Evolutionary conservation across 139 green algal genomes (phyloP).

Genomic region (Chlorella sp.): DNA sequence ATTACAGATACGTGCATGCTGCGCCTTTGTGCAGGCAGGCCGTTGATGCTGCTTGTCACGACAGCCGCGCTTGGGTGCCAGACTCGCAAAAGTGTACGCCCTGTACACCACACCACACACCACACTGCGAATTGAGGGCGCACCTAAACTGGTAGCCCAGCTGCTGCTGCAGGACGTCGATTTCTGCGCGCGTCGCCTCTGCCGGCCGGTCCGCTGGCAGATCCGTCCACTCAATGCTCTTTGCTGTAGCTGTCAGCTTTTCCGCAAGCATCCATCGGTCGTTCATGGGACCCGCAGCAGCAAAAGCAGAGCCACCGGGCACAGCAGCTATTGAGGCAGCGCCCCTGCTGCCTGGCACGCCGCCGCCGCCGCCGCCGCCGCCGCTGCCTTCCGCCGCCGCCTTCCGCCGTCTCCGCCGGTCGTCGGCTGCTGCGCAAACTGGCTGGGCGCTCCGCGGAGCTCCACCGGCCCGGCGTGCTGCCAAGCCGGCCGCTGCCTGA

Average conservation of each 20-base stretch:
- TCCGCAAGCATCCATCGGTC: conserved; percentile 2
- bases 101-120: too few species aligned
- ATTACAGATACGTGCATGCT: too few species aligned
- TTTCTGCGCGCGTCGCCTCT: neutral
- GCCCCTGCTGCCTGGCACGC: neutral
- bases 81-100: too few species aligned
- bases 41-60: too few species aligned
- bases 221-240: conserved; percentile 9
- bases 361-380: neutral
- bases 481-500: neutral
- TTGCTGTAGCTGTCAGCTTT: conserved; percentile 10
- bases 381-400: neutral
- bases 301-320: neutral
- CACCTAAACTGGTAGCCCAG: conserved; percentile 26
- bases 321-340: neutral
- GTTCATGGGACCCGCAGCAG: neutral
- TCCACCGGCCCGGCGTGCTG: neutral
- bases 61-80: too few species aligned
- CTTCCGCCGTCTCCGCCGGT: neutral
- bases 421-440: neutral
- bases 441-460: neutral
- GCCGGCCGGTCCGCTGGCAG: neutral
- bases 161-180: neutral
- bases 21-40: too few species aligned
- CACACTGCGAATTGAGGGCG: neutral